phyloP scores from a whole-genome alignment of 2,329 filamentous ascomycete genomes.

The Penicillium sp. region DNA sequence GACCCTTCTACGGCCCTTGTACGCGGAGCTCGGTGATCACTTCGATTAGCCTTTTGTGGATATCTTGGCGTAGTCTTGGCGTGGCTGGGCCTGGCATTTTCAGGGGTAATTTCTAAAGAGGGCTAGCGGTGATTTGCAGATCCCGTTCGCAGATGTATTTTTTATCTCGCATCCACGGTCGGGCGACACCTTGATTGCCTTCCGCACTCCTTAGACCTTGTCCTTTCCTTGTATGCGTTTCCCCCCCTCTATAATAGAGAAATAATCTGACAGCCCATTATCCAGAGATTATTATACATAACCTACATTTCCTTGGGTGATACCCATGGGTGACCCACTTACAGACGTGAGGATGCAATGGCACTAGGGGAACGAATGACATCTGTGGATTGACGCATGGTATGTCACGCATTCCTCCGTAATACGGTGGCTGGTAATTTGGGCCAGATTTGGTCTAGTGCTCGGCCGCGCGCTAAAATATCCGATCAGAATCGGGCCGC shows the following conservation, averaged over 20 bases:
- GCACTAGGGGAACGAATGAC: neutral
- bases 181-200: neutral
- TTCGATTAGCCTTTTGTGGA: neutral
- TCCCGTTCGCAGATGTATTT: neutral
- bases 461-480: neutral
- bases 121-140: neutral
- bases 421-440: neutral
- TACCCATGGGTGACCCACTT: neutral
- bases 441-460: neutral
- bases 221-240: neutral
- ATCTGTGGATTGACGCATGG: neutral
- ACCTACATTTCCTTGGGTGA: neutral
- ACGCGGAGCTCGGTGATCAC: neutral
- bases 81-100: neutral
- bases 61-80: neutral
- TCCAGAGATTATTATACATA: neutral
- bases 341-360: neutral
- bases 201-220: neutral
- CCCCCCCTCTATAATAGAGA: neutral
- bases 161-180: neutral
- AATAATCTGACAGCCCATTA: neutral
- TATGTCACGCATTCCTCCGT: no score
- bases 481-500: neutral
- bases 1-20: neutral
- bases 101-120: neutral